Evolutionary conservation across 2,329 filamentous ascomycete species (phyloP).

Genomic region (Hymenoscyphus albidus): DNA sequence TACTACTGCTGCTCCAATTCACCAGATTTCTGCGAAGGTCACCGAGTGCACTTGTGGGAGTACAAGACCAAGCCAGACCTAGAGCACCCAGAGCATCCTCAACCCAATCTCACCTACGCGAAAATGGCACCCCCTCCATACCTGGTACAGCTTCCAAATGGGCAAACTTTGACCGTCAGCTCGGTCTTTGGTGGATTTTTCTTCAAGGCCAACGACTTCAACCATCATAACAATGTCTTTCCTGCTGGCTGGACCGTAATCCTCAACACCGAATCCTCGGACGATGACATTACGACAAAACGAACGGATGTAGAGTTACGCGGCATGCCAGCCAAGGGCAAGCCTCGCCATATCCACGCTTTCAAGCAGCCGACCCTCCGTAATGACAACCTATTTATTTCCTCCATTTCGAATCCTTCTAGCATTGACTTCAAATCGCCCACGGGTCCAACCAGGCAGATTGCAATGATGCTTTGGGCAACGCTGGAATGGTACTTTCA

Average conservation of each 20-base stretch:
- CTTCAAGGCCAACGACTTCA: constrained; percentile 80
- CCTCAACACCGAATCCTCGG: constrained; percentile 61
- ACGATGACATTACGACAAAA: constrained; percentile 32
- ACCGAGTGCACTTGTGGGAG: not conserved
- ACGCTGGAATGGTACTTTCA: constrained; percentile 98
- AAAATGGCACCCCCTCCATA: constrained; percentile 27
- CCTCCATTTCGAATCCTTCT: constrained; percentile 81
- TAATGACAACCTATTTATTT: constrained; percentile 84
- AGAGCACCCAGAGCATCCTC: not conserved
- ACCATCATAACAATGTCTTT: constrained; percentile 64
- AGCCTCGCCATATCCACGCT: constrained; percentile 50
- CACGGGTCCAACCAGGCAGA: constrained; percentile 77
- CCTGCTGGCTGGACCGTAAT: constrained; percentile 89
- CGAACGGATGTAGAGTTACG: constrained; percentile 32
- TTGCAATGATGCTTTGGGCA: constrained; percentile 95
- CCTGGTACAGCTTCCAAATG: constrained; percentile 75
- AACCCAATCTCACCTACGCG: not conserved
- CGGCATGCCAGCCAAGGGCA: constrained; percentile 23
- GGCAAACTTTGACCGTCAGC: constrained; percentile 74
- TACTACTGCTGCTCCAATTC: not conserved
- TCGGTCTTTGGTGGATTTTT: constrained; percentile 89
- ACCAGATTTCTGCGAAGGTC: too few species aligned
- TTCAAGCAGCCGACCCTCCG: constrained; percentile 72
- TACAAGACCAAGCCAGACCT: not conserved
- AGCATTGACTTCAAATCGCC: constrained; percentile 75